Percentiles rank a stretch among this genome's conserved stretches.
These are phyloP conservation scores for Ricinus communis DNA, from an alignment of 345 rosid species.

Conservation along the genomic window DNA sequence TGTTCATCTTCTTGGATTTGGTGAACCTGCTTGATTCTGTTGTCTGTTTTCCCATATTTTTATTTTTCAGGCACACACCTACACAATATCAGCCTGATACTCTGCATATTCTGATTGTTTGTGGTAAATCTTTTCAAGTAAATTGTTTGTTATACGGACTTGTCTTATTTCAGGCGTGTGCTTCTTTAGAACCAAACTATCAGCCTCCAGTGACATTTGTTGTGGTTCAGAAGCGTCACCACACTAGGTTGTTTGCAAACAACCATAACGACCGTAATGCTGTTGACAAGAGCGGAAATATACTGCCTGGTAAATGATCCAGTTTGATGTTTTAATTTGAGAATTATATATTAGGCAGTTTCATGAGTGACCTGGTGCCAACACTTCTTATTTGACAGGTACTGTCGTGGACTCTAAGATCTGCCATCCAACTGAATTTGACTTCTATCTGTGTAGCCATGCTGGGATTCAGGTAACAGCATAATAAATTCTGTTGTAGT, in stretches of 20 bases:
- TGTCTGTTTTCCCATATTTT: not conserved
- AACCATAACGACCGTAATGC: constrained; percentile 67
- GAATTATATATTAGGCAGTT: not conserved
- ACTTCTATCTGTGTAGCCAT: constrained; percentile 95
- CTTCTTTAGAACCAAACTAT: constrained; percentile 93
- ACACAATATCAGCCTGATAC: not conserved
- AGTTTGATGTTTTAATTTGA: not conserved
- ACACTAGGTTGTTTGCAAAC: constrained; percentile 92
- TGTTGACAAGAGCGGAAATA: constrained; percentile 90
- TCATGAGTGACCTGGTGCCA: not conserved
- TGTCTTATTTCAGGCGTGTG: constrained; percentile 66
- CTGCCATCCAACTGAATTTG: constrained; percentile 97
- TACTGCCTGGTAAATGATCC: constrained; percentile 66
- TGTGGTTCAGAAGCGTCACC: constrained; percentile 99
- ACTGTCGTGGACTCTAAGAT: constrained; percentile 98
- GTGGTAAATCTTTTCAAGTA: not conserved
- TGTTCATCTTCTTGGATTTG: not conserved
- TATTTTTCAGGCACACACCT: too few relatives aligned
- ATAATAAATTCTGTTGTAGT: not conserved
- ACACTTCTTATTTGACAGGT: constrained; percentile 37
- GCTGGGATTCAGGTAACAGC: constrained; percentile 86
- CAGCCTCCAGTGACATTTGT: constrained; percentile 99
- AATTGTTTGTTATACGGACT: not conserved
- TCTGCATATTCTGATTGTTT: not conserved
- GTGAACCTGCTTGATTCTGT: too few relatives aligned